These are phyloP conservation scores for Fusarium austroafricanum DNA, from an alignment of 2,329 filamentous ascomycete genomes.

Conservation along the genomic window DNA sequence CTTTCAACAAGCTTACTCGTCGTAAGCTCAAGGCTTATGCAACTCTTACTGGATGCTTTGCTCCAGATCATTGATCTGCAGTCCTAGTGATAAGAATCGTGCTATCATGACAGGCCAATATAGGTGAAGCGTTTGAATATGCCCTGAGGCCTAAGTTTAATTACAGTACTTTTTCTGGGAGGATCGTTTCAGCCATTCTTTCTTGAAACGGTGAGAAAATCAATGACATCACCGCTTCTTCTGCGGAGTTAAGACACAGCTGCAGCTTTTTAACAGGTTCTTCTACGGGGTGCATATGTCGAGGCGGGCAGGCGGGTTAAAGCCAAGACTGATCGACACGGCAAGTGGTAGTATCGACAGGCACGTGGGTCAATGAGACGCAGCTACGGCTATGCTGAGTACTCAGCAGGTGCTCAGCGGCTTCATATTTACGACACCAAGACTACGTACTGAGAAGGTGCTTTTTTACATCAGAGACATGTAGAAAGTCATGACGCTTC, in stretches of 20 bases:
- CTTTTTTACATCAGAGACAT: too few species aligned
- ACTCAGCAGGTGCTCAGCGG: too few species aligned
- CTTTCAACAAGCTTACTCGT: not conserved
- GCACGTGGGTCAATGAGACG: constrained; percentile 19
- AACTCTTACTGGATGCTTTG: not conserved
- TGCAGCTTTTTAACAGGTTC: too few species aligned
- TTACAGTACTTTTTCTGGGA: not conserved
- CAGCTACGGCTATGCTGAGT: too few species aligned
- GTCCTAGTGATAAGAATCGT: not conserved
- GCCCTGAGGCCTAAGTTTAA: not conserved
- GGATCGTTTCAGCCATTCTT: not conserved
- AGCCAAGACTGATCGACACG: constrained; percentile 24
- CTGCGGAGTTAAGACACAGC: not conserved
- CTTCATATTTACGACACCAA: too few species aligned
- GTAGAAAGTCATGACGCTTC: too few species aligned
- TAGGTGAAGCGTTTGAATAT: constrained; percentile 6
- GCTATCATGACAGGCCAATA: not conserved
- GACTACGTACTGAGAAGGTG: too few species aligned
- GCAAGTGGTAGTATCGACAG: not conserved
- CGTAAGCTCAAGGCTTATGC: not conserved
- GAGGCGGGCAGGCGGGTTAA: not conserved
- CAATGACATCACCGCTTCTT: constrained; percentile 13
- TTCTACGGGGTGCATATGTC: not conserved
- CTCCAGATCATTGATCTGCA: not conserved
- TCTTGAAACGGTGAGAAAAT: not conserved